phyloP scores from a whole-genome alignment of 441 rosid species.

The Metrosideros polymorpha region DNA sequence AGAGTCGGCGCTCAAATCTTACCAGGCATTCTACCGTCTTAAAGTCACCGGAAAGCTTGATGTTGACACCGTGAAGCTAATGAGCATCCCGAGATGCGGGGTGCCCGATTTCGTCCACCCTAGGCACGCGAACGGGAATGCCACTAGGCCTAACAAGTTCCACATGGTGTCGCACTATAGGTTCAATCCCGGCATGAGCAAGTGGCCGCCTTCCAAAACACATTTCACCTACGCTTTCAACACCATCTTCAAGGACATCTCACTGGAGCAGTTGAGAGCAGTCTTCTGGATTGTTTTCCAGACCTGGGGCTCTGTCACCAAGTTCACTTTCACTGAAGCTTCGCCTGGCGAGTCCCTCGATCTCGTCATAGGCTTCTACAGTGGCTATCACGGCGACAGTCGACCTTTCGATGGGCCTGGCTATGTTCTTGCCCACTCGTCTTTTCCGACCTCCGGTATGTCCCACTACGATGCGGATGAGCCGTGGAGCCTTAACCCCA shows the following conservation, averaged over 20 bases:
- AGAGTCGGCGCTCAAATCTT: conserved; percentile 14
- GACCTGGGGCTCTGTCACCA: conserved; percentile 7
- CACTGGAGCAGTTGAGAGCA: background rate
- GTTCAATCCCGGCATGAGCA: background rate
- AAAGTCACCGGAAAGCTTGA: conserved; percentile 19
- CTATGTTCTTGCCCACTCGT: conserved; percentile 2
- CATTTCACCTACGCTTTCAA: conserved; percentile 11
- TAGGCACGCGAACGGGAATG: background rate
- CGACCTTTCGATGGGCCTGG: background rate
- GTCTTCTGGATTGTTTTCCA: conserved; percentile 8
- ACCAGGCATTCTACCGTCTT: conserved; percentile 13
- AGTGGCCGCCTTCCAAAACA: conserved; percentile 10
- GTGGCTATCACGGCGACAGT: conserved; percentile 4
- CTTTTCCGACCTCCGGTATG: background rate
- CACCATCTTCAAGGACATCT: background rate
- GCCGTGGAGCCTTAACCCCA: background rate
- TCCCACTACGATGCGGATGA: conserved; percentile 8
- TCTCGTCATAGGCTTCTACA: conserved; percentile 1
- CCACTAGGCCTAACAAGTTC: background rate
- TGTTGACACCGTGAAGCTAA: background rate
- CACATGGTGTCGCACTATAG: conserved; percentile 12
- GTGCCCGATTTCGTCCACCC: conserved; percentile 16
- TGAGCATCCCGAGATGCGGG: conserved; percentile 21
- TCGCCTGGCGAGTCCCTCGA: background rate
- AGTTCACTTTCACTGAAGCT: conserved; percentile 3